Percentiles rank a stretch among this genome's conserved stretches.
These are phyloP conservation scores for Solanum pinnatisectum DNA, from an alignment of 257 asterid species.

Conservation along the genomic window DNA sequence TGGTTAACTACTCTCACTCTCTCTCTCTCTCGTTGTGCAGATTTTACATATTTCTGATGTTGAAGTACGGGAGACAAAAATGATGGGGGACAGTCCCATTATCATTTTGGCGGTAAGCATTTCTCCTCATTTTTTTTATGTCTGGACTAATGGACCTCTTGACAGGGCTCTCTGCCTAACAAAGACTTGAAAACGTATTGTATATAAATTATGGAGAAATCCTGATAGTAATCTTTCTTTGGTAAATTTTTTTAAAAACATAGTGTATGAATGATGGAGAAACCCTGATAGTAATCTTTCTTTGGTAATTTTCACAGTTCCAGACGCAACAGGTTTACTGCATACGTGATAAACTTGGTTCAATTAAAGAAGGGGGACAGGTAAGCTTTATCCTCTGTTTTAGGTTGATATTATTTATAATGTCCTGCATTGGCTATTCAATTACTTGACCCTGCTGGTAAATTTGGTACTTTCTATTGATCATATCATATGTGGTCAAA, in stretches of 20 bases:
- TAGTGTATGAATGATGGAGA: background rate
- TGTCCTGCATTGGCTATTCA: background rate
- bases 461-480: background rate
- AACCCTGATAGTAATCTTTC: background rate
- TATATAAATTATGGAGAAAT: background rate
- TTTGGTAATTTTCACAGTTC: slow-evolving; percentile 45
- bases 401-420: background rate
- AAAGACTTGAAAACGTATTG: background rate
- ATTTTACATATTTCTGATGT: slow-evolving; percentile 83
- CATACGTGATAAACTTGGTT: slow-evolving; percentile 68
- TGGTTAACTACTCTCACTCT: background rate
- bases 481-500: background rate
- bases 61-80: slow-evolving; percentile 84
- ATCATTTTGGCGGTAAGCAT: slow-evolving; percentile 60
- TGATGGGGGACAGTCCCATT: slow-evolving; percentile 94
- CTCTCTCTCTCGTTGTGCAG: slow-evolving; percentile 30
- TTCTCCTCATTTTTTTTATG: background rate
- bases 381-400: slow-evolving; percentile 21
- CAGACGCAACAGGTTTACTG: slow-evolving; percentile 94
- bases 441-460: background rate
- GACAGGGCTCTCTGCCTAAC: background rate
- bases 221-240: background rate
- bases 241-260: background rate
- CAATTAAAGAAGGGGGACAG: slow-evolving; percentile 86
- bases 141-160: background rate